Base-by-base conservation (phyloP, 1,139 yeast species). In the Zygosaccharomyces pseudobailii region DNA sequence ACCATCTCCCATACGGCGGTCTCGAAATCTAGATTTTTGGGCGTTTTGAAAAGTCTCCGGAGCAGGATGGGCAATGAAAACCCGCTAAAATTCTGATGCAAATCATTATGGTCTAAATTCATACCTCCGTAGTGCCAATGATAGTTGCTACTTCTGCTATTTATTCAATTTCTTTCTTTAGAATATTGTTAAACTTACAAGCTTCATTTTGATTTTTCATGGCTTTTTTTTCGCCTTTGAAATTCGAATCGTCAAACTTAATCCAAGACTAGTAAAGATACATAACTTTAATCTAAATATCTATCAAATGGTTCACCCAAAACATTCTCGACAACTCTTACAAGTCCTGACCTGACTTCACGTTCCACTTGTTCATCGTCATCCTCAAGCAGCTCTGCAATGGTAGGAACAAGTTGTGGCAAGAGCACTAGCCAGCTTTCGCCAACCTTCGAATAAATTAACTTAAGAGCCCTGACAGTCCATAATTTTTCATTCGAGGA, bases 281-380 rank as follows among this genome's bases (percentile, higher is more conserved):
- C 10, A 31, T 28, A 36, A 13, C 17, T 31, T 60, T 73, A 88
- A 55, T 82, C 84, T 59, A 92, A 75, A 63, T 90, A 92, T 68
- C 95, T 79, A 63, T 90, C 97, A 54, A 92, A 76, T 40, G 96
- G 94, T 67, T 92, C 99, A 42, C 98, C 98, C 56, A 94, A 75
- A 20, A 89, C 96, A 49, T 80, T 83, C 66, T 92, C 98, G 51
- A 92, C 84, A 8, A 87, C 96, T 59, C 87, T 86, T 4, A 90
- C 96, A 55, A 92, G 76, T n/a, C 95, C 95, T 40, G 83, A 78
- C 71, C 97, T 84, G 4, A 89, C 96, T 67, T 88, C 97, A 63
- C 80, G 67, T 68, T 92, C 98, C 27, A 94, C 96, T 41, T 78
- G 80, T 67, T 94, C 98, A 55, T 90, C 95, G 52, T 92, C 97